Evolutionary conservation across 768 basidiomycete genomes (phyloP).

Genomic region (Mycena vitilis): DNA sequence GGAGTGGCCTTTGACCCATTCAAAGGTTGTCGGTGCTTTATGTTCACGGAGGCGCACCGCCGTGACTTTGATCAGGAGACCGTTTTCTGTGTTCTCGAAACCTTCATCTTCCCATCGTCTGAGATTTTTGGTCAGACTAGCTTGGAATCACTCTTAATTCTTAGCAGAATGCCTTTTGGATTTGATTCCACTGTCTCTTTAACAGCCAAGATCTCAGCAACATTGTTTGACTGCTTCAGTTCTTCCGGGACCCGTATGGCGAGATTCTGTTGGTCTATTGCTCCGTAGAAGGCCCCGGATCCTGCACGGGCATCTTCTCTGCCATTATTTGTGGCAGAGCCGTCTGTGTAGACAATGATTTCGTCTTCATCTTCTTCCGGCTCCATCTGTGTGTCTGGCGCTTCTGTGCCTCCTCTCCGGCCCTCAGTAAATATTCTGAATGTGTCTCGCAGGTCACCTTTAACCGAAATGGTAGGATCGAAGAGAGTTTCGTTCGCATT

Average conservation of each 20-base stretch:
- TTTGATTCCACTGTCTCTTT: not conserved
- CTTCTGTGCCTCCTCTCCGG: not conserved
- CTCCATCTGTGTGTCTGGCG: not conserved
- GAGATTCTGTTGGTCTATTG: not conserved
- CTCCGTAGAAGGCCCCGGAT: not conserved
- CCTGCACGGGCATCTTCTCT: not conserved
- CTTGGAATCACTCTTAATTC: not conserved
- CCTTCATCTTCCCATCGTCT: not conserved
- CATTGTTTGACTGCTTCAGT: not conserved
- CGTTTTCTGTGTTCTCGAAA: not conserved
- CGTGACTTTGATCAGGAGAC: not conserved
- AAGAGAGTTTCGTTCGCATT: not conserved
- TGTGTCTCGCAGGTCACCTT: not conserved
- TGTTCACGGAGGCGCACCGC: too few relatives aligned
- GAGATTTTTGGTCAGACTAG: not conserved
- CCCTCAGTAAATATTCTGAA: slow-evolving; percentile 1
- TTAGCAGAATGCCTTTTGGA: not conserved
- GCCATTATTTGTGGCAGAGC: not conserved
- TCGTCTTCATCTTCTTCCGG: not conserved
- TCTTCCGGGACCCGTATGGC: not conserved
- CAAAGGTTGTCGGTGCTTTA: too few relatives aligned
- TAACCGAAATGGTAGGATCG: not conserved
- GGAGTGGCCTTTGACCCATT: too few relatives aligned
- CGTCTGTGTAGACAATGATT: not conserved
- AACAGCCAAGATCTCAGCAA: too few relatives aligned